Conservation (phyloP, 2,329 filamentous ascomycete genomes). For the Emmonsia crescens region DNA sequence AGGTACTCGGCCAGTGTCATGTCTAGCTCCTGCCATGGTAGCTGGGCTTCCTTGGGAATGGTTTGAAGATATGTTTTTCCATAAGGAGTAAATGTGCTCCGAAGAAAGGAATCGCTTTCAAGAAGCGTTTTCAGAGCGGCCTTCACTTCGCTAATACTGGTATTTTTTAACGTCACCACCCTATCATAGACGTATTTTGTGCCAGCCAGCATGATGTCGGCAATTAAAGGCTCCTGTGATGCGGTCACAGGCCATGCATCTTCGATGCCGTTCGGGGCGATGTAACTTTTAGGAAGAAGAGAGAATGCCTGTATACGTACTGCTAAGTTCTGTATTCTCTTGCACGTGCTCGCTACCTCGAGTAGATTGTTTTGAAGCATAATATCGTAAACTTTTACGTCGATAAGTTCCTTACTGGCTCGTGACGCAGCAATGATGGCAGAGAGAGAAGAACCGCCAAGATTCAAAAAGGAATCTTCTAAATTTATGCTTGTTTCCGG, state of each 20-base stretch:
- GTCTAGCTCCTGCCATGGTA: slow-evolving; percentile 8
- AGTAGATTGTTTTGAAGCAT: slow-evolving; percentile 4
- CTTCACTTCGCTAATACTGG: slow-evolving; percentile 1
- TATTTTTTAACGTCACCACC: not conserved
- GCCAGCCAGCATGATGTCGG: not conserved
- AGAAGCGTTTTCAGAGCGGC: slow-evolving; percentile 5
- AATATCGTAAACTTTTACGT: slow-evolving; percentile 7
- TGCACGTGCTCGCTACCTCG: not conserved
- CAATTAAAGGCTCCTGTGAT: not conserved
- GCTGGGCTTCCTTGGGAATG: slow-evolving; percentile 5
- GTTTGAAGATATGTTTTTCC: slow-evolving; percentile 9
- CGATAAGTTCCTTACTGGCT: slow-evolving; percentile 2
- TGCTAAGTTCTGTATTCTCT: not conserved
- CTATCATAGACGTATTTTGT: not conserved
- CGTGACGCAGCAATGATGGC: slow-evolving; percentile 8
- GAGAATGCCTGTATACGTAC: not conserved
- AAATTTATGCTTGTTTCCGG: slow-evolving; percentile 5
- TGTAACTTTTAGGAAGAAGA: not conserved
- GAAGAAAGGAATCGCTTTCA: slow-evolving; percentile 4
- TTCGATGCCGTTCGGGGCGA: not conserved
- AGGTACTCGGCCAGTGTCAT: slow-evolving; percentile 10
- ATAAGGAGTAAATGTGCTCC: slow-evolving; percentile 10
- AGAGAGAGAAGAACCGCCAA: slow-evolving; percentile 11
- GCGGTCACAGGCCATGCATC: not conserved
- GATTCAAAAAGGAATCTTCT: slow-evolving; percentile 8